These are phyloP conservation scores for Puccinia hordei DNA, from an alignment of 1,284 basidiomycete genomes.

Conservation along the genomic window DNA sequence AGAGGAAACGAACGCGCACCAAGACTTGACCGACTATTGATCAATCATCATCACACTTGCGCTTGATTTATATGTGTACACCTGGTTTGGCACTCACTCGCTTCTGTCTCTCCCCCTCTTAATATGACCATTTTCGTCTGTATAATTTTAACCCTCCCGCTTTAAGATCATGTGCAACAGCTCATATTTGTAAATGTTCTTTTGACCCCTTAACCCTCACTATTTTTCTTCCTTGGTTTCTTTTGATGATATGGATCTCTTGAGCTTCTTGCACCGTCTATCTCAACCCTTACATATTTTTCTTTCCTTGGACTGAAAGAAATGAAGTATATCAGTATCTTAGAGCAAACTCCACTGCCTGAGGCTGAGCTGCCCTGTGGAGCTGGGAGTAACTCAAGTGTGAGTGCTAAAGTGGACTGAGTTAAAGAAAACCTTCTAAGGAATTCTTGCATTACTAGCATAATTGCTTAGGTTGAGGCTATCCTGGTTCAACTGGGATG, in stretches of 20 bases:
- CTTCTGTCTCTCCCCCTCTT: background rate
- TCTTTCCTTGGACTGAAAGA: too few species aligned
- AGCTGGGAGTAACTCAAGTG: too few species aligned
- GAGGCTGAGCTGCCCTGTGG: too few species aligned
- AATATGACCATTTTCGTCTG: background rate
- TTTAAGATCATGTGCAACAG: conserved; percentile 24
- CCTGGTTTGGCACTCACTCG: background rate
- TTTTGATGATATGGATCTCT: background rate
- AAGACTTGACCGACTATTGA: conserved; percentile 25
- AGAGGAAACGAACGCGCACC: conserved; percentile 41
- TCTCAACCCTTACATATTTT: too few species aligned
- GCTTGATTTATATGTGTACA: conserved; percentile 2
- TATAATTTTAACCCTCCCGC: background rate
- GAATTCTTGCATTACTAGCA: too few species aligned
- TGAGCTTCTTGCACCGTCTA: background rate
- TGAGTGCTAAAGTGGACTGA: too few species aligned
- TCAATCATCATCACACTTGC: background rate
- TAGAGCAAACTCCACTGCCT: too few species aligned
- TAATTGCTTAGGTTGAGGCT: too few species aligned
- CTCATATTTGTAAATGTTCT: conserved; percentile 7
- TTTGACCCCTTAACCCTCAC: background rate
- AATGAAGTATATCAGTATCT: too few species aligned
- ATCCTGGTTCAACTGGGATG: too few species aligned
- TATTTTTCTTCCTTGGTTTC: background rate
- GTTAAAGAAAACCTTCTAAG: too few species aligned